These are phyloP conservation scores for Verruconis gallopava DNA, from an alignment of 2,329 filamentous ascomycete genomes.

Conservation along the genomic window DNA sequence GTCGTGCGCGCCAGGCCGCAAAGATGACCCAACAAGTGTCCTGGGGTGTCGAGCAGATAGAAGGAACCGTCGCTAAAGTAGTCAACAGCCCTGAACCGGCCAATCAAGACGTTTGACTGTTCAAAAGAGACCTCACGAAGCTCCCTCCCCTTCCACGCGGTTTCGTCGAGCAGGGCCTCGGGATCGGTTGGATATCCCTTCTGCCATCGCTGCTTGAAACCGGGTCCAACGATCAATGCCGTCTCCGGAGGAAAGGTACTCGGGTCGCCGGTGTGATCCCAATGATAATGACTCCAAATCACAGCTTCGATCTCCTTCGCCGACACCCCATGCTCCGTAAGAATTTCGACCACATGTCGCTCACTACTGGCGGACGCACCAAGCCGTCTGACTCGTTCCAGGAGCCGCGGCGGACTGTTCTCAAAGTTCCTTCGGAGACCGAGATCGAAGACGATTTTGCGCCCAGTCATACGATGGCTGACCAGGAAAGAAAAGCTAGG, in stretches of 20 bases:
- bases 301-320: slow-evolving; percentile 24
- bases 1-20: slow-evolving; percentile 11
- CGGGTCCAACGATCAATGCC: slow-evolving; percentile 40
- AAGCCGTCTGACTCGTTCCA: slow-evolving; percentile 16
- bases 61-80: slow-evolving; percentile 45
- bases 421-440: slow-evolving; percentile 34
- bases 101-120: slow-evolving; percentile 24
- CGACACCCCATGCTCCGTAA: slow-evolving; percentile 22
- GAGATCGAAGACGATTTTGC: slow-evolving; percentile 33
- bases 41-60: slow-evolving; percentile 41
- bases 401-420: slow-evolving; percentile 22
- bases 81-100: slow-evolving; percentile 35
- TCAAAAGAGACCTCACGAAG: slow-evolving; percentile 17
- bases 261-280: slow-evolving; percentile 41
- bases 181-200: slow-evolving; percentile 33
- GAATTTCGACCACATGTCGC: slow-evolving; percentile 30
- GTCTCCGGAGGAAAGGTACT: slow-evolving; percentile 34
- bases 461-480: slow-evolving; percentile 28
- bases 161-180: slow-evolving; percentile 15
- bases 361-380: slow-evolving; percentile 26
- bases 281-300: slow-evolving; percentile 29
- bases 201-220: slow-evolving; percentile 33
- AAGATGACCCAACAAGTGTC: slow-evolving; percentile 17
- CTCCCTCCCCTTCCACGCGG: slow-evolving; percentile 15
- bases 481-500: slow-evolving; percentile 37